A percentile compares a stretch with the other conserved stretches of the same genome.
Evolutionary conservation across 2,329 filamentous ascomycete species (phyloP).

Genomic region (Penicillium sp.): DNA sequence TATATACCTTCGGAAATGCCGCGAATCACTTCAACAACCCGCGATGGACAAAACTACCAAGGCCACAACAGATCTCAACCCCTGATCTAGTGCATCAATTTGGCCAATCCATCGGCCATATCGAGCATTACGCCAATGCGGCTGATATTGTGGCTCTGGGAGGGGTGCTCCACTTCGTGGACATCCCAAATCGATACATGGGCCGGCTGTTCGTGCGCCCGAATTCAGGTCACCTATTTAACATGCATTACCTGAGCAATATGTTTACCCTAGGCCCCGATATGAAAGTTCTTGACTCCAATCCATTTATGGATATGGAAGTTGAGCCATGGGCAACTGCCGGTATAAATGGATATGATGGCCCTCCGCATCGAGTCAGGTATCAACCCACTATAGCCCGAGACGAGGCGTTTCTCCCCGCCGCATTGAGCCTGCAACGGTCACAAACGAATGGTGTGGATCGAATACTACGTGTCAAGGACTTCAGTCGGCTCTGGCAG

Average conservation of each 20-base stretch:
- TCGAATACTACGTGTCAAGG: slow-evolving; percentile 30
- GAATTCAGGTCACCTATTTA: slow-evolving; percentile 44
- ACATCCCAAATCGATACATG: slow-evolving; percentile 49
- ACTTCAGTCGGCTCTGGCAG: slow-evolving; percentile 42
- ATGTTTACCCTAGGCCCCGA: slow-evolving; percentile 43
- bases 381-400: slow-evolving; percentile 5
- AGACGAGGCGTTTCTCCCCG: slow-evolving; percentile 17
- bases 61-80: slow-evolving; percentile 26
- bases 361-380: background rate
- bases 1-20: slow-evolving; percentile 74
- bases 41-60: slow-evolving; percentile 46
- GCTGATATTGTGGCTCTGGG: slow-evolving; percentile 72
- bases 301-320: slow-evolving; percentile 38
- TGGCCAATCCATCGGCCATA: slow-evolving; percentile 56
- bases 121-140: slow-evolving; percentile 78
- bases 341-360: background rate
- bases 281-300: slow-evolving; percentile 29
- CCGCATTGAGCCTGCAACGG: background rate
- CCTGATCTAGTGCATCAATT: background rate
- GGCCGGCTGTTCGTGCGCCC: slow-evolving; percentile 51
- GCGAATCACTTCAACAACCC: slow-evolving; percentile 84
- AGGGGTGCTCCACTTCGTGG: slow-evolving; percentile 69
- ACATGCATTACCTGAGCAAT: slow-evolving; percentile 46
- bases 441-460: background rate
- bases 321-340: slow-evolving; percentile 19